A percentile compares a stretch with the other conserved stretches of the same genome.
These are phyloP conservation scores for Cryoendolithus antarcticus DNA, from an alignment of 2,329 filamentous ascomycete genomes.

Conservation along the genomic window DNA sequence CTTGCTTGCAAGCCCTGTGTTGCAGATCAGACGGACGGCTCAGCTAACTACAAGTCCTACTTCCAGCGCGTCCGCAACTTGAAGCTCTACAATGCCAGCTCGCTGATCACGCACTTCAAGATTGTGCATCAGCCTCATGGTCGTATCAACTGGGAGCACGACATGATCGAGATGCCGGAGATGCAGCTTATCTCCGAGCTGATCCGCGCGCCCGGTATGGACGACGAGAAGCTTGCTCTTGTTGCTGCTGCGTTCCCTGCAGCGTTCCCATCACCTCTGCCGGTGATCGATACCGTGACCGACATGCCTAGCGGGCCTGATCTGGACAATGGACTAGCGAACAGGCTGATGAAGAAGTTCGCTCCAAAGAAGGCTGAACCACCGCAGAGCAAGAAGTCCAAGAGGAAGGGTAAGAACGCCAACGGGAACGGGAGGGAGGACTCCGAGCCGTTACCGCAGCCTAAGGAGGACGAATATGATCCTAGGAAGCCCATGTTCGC, in stretches of 20 bases:
- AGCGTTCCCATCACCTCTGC: conserved; percentile 30
- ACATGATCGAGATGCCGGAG: conserved; percentile 50
- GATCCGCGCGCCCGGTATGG: conserved; percentile 43
- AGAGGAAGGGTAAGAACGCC: conserved; percentile 18
- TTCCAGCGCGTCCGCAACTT: conserved; percentile 25
- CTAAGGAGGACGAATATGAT: conserved; percentile 37
- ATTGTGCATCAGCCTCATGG: conserved; percentile 39
- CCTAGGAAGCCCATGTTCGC: conserved; percentile 26
- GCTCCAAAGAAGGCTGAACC: neutral
- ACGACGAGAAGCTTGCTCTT: conserved; percentile 37
- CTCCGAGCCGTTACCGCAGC: conserved; percentile 23
- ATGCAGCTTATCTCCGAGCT: conserved; percentile 36
- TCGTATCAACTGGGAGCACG: conserved; percentile 42
- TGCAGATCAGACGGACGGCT: conserved; percentile 11
- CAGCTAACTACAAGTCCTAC: conserved; percentile 22
- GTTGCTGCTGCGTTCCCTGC: conserved; percentile 20
- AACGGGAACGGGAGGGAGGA: conserved; percentile 10
- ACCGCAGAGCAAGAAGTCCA: conserved; percentile 15
- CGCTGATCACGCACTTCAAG: conserved; percentile 48
- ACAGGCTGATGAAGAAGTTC: conserved; percentile 16
- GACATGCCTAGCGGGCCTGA: conserved; percentile 7
- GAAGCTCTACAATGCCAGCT: conserved; percentile 34
- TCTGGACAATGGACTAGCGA: conserved; percentile 10
- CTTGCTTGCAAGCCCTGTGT: conserved; percentile 29
- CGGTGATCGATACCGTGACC: conserved; percentile 29